phyloP scores from a whole-genome alignment of 2,329 filamentous ascomycete genomes.

The Venturia aucupariae region DNA sequence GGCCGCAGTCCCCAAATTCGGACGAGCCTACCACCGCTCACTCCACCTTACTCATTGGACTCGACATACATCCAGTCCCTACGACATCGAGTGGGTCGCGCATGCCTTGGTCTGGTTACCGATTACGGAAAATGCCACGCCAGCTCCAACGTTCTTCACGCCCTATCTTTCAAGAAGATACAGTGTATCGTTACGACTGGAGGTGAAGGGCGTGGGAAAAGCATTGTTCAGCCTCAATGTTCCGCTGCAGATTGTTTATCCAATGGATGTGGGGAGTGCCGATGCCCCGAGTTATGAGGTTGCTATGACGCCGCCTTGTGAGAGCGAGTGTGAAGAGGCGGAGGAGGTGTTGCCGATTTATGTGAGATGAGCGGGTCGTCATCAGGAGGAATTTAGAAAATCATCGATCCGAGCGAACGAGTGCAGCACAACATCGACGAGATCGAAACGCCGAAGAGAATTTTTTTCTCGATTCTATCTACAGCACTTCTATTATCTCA shows the following conservation, averaged over 20 bases:
- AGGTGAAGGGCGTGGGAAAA: conserved; percentile 12
- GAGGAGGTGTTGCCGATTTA: conserved; percentile 8
- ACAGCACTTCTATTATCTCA: not conserved
- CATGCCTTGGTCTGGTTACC: conserved; percentile 11
- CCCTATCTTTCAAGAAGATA: conserved; percentile 10
- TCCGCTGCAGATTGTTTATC: conserved; percentile 14
- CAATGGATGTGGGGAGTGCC: not conserved
- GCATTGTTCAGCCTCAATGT: conserved; percentile 4
- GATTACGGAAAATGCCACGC: conserved; percentile 10
- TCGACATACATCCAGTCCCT: not conserved
- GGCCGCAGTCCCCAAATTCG: conserved; percentile 12
- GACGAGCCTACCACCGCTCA: conserved; percentile 9
- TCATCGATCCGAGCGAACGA: not conserved
- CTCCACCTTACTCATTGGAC: conserved; percentile 9
- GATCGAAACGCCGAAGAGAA: not conserved
- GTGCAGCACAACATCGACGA: not conserved
- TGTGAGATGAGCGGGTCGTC: conserved; percentile 5
- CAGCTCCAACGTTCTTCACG: conserved; percentile 14
- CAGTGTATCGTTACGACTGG: conserved; percentile 10
- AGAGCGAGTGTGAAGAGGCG: not conserved
- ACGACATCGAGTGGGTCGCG: not conserved
- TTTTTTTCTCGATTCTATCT: not conserved
- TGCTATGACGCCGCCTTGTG: conserved; percentile 9
- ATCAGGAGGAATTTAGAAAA: not conserved
- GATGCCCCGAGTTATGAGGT: conserved; percentile 10